phyloP scores from a whole-genome alignment of 495 filamentous ascomycete species.

The Amorphotheca resinae region DNA sequence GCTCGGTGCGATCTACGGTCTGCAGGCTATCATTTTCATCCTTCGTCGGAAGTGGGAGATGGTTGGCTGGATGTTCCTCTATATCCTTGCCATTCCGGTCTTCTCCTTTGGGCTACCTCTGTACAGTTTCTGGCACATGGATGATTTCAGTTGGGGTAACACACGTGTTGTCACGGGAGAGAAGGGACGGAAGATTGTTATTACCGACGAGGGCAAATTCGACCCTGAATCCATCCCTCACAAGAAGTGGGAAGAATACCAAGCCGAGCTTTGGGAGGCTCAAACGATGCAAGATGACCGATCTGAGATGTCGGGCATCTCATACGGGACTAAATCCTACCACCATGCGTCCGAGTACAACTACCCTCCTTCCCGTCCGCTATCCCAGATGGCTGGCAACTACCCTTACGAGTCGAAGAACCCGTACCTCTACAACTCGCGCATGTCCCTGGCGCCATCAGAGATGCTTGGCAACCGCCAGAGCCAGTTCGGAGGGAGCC shows the following conservation, averaged over 20 bases:
- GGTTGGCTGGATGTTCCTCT: constrained; percentile 98
- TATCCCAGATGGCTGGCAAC: constrained; percentile 48
- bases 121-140: constrained; percentile 99
- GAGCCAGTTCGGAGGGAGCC: constrained; percentile 32
- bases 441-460: constrained; percentile 71
- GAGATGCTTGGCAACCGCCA: constrained; percentile 40
- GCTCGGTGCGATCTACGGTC: constrained; percentile 86
- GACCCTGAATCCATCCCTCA: constrained; percentile 85
- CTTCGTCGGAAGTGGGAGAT: constrained; percentile 95
- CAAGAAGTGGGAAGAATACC: constrained; percentile 99
- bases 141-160: constrained; percentile 98
- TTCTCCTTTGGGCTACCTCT: constrained; percentile 85
- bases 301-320: constrained; percentile 84
- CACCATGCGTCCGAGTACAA: constrained; percentile 52
- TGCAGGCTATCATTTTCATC: constrained; percentile 97
- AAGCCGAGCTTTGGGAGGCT: constrained; percentile 91
- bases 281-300: constrained; percentile 74
- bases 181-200: constrained; percentile 80
- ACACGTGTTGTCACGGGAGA: constrained; percentile 96
- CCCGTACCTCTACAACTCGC: constrained; percentile 41
- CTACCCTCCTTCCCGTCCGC: constrained; percentile 47
- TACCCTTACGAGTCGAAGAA: constrained; percentile 23
- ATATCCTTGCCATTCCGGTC: constrained; percentile 81
- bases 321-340: constrained; percentile 66
- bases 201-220: constrained; percentile 97